Evolutionary conservation across 495 filamentous ascomycete genomes (phyloP), one percentile per base, ranked within the genome.

Genomic region (Recurvomyces mirabilis): DNA sequence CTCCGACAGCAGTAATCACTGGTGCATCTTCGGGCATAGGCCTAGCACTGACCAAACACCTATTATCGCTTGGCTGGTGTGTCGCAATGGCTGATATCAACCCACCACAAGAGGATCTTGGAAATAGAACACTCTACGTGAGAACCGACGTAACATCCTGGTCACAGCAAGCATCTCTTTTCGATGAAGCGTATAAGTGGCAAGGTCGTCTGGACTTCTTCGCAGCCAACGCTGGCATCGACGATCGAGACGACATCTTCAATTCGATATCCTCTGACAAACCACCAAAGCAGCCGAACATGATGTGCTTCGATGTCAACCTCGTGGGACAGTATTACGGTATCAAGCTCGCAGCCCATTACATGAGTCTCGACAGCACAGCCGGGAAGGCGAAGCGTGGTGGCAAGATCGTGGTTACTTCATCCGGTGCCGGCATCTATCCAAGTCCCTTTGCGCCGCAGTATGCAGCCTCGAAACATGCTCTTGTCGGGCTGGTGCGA

Each of bases 21-120:
- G 68, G 68, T 31, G 68, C 55, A 10, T 56, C 59, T 2, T 64
- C 60, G 32, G 68, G 68, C 19, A 69, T 72, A 41, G 68, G 68
- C 26, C 61, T 62, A 17, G 66, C 68, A 1, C 57, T 66, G 6
- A 60, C 60, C 10, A 61, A 64, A 29, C 57, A 65, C 38, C 67
- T 71, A 26, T 22, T 52, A 17, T 38, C 37, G n/a, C 53, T 60
- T 5, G 33, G 47, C 21, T 65, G 57, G 47, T 45, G 49, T 22
- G 64, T 70, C 9, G 58, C 60, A 2, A 63, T 70, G 34, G 64
- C 61, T 11, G 68, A 71, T 44, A 46, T 71, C 13, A 67, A 66
- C 47, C 49, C 55, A 53, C 34, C 62, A 53, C 21, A 19, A 23
- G 33, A 53, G 4, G 12, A 36, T 41, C 50, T 36, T 32, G 13